Evolutionary conservation across 192 early-diverging fungal species (phyloP).

Genomic region (Backusella sp.): DNA sequence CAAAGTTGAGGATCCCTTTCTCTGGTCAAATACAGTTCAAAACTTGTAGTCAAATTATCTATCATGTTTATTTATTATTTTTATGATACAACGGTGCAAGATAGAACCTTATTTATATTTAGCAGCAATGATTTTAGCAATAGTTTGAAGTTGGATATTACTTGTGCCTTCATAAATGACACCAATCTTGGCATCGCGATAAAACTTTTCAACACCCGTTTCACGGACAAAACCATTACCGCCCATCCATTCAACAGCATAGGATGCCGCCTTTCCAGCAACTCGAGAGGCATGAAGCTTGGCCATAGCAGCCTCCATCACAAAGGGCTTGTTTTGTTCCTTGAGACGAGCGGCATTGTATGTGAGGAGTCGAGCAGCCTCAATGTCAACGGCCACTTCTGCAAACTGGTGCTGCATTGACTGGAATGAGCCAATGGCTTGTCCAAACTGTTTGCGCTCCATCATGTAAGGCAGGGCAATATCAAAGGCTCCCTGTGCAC

Average conservation of each 20-base stretch:
- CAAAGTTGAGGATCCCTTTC: no score
- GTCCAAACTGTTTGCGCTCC: constrained; percentile 92
- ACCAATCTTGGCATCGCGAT: constrained; percentile 94
- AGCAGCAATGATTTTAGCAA: constrained; percentile 43
- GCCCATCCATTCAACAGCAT: constrained; percentile 95
- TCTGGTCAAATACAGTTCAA: no score
- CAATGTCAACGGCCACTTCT: constrained; percentile 89
- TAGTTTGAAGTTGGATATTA: constrained; percentile 52
- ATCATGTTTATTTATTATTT: no score
- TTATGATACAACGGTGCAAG: neutral
- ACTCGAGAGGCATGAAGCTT: constrained; percentile 95
- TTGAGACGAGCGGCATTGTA: constrained; percentile 95
- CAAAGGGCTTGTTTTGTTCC: constrained; percentile 85
- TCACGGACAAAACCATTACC: constrained; percentile 96
- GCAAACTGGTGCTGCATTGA: constrained; percentile 60
- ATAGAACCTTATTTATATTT: constrained; percentile 28
- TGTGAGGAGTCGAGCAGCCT: constrained; percentile 89
- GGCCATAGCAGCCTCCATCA: constrained; percentile 96
- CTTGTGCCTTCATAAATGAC: constrained; percentile 94
- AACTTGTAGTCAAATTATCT: no score
- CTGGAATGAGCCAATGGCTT: constrained; percentile 80
- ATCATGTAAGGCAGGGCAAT: constrained; percentile 82
- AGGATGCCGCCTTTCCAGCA: constrained; percentile 79
- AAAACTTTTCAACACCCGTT: constrained; percentile 82
- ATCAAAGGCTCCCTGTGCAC: constrained; percentile 92